A percentile compares a stretch with the other conserved stretches of the same genome.
These are phyloP conservation scores for Ceratobasidium sp. DNA, from an alignment of 1,284 basidiomycete genomes.

Conservation along the genomic window DNA sequence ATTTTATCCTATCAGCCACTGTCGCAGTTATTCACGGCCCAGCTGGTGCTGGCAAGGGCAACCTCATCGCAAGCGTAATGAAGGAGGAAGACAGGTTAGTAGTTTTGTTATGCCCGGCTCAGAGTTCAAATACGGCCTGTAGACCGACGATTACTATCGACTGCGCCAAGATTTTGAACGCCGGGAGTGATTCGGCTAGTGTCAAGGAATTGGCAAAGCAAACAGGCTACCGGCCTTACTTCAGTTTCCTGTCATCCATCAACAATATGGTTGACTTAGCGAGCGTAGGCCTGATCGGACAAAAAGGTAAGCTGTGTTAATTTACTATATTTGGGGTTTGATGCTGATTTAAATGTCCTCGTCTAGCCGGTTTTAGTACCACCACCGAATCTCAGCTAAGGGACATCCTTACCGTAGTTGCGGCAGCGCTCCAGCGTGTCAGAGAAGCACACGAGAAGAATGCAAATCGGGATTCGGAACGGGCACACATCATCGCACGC, in stretches of 20 bases:
- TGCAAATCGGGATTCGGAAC: slow-evolving; percentile 60
- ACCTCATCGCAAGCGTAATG: slow-evolving; percentile 75
- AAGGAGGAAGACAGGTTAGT: slow-evolving; percentile 71
- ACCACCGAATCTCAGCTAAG: slow-evolving; percentile 89
- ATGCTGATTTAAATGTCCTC: slow-evolving; percentile 9
- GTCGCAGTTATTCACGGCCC: slow-evolving; percentile 91
- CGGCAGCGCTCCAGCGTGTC: slow-evolving; percentile 77
- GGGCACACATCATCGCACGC: slow-evolving; percentile 53
- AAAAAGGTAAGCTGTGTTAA: slow-evolving; percentile 73
- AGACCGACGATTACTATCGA: slow-evolving; percentile 85
- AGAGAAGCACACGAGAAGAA: slow-evolving; percentile 66
- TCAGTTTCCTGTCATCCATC: slow-evolving; percentile 88
- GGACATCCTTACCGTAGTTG: slow-evolving; percentile 86
- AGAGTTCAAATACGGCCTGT: slow-evolving; percentile 31
- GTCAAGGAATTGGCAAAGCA: slow-evolving; percentile 80
- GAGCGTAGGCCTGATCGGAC: slow-evolving; percentile 92
- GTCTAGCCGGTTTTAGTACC: slow-evolving; percentile 84
- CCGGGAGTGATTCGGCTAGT: slow-evolving; percentile 78
- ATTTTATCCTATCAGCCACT: slow-evolving; percentile 62
- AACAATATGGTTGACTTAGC: slow-evolving; percentile 94
- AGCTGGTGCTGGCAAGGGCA: slow-evolving; percentile 89
- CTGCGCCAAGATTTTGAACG: slow-evolving; percentile 80
- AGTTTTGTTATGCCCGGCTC: slow-evolving; percentile 34
- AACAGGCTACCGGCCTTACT: slow-evolving; percentile 92
- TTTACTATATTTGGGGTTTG: neutral